phyloP scores from a whole-genome alignment of 1,139 yeast species.

The Hyphopichia buzzinii region DNA sequence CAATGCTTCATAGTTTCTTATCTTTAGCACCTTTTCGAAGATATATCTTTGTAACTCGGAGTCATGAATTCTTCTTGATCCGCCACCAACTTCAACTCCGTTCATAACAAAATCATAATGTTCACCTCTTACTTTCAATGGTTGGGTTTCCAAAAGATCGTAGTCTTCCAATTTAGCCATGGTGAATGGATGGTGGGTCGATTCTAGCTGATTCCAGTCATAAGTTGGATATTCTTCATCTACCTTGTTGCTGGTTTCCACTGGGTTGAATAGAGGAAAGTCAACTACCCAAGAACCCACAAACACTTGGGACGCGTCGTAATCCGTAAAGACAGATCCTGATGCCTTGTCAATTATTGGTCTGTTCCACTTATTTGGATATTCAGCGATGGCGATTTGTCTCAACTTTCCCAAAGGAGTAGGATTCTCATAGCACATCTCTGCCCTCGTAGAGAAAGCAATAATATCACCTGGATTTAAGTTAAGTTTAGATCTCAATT shows the following conservation, averaged over 20 bases:
- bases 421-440: conserved; percentile 79
- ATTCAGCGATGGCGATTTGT: conserved; percentile 61
- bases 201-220: conserved; percentile 43
- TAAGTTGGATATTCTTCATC: conserved; percentile 59
- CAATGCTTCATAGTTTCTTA: conserved; percentile 55
- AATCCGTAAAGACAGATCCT: conserved; percentile 14
- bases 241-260: conserved; percentile 41
- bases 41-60: conserved; percentile 70
- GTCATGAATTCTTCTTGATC: conserved; percentile 93
- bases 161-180: conserved; percentile 80
- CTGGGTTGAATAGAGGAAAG: conserved; percentile 87
- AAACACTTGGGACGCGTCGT: conserved; percentile 31
- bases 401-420: conserved; percentile 90
- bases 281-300: conserved; percentile 86
- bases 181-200: conserved; percentile 97
- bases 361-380: conserved; percentile 53
- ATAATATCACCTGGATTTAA: conserved; percentile 68
- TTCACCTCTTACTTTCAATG: conserved; percentile 77
- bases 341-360: conserved; percentile 20
- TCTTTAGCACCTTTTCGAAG: conserved; percentile 53
- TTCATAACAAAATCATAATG: conserved; percentile 93
- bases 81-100: conserved; percentile 97
- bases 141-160: conserved; percentile 48
- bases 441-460: conserved; percentile 70
- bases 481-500: conserved; percentile 32